Conservation (phyloP, 495 filamentous ascomycete genomes). For the Saxispiralis lemnorum region DNA sequence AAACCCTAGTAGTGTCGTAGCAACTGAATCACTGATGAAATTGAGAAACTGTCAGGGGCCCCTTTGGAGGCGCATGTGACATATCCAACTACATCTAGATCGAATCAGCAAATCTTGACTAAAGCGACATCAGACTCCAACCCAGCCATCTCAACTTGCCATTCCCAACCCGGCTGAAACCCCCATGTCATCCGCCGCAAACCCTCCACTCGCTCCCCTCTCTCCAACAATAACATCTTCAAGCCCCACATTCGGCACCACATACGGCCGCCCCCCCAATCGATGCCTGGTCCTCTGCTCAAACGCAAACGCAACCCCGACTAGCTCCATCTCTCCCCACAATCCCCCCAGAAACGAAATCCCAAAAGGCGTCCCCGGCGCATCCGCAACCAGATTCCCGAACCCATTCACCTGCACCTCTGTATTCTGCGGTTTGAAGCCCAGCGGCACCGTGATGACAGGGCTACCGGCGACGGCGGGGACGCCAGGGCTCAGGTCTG, state of each 20-base stretch:
- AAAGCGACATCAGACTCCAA: too few species aligned
- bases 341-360: slow-evolving; percentile 39
- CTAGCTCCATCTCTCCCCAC: slow-evolving; percentile 37
- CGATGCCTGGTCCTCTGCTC: slow-evolving; percentile 44
- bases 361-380: slow-evolving; percentile 39
- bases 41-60: too few species aligned
- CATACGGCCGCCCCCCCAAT: slow-evolving; percentile 29
- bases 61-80: too few species aligned
- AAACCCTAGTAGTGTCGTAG: too few species aligned
- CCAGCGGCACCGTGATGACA: slow-evolving; percentile 36
- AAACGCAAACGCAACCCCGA: slow-evolving; percentile 50
- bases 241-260: slow-evolving; percentile 29
- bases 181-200: too few species aligned
- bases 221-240: slow-evolving; percentile 21
- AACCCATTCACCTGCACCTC: slow-evolving; percentile 24
- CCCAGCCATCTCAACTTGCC: too few species aligned
- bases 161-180: too few species aligned
- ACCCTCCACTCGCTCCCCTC: neutral
- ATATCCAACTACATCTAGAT: too few species aligned
- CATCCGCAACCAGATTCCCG: slow-evolving; percentile 28
- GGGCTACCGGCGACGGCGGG: slow-evolving; percentile 34
- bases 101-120: too few species aligned
- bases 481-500: slow-evolving; percentile 25
- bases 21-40: too few species aligned
- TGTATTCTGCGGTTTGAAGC: slow-evolving; percentile 31